These are phyloP conservation scores for Tolypocladium amazonense DNA, from an alignment of 2,329 filamentous ascomycete species.

Conservation along the genomic window DNA sequence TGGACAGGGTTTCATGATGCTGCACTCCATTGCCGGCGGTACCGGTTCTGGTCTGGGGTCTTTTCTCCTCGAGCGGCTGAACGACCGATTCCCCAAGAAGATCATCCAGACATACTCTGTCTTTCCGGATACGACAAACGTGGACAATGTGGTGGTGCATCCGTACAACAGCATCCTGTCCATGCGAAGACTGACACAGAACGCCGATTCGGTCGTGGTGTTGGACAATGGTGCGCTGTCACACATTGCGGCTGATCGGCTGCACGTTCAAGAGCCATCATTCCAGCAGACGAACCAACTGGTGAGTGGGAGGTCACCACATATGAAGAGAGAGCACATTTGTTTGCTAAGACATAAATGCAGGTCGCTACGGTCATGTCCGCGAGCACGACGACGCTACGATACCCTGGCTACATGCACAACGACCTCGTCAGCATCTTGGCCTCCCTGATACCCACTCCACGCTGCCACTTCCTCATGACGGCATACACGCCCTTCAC, in stretches of 20 bases:
- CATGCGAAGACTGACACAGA: conserved; percentile 84
- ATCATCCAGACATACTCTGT: conserved; percentile 98
- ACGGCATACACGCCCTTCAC: conserved; percentile 98
- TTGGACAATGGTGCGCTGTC: conserved; percentile 92
- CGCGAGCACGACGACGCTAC: conserved; percentile 87
- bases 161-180: conserved; percentile 95
- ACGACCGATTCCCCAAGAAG: conserved; percentile 97
- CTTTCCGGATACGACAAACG: conserved; percentile 85
- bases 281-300: conserved; percentile 98
- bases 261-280: conserved; percentile 91
- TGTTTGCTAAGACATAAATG: neutral
- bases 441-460: conserved; percentile 90
- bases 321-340: neutral
- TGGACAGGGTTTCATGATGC: conserved; percentile 81
- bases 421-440: conserved; percentile 97
- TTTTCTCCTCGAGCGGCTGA: conserved; percentile 87
- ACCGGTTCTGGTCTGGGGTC: conserved; percentile 94
- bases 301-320: conserved; percentile 30
- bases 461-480: conserved; percentile 95
- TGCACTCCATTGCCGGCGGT: conserved; percentile 95
- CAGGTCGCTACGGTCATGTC: conserved; percentile 95
- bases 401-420: conserved; percentile 99
- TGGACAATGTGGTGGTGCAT: conserved; percentile 87
- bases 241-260: conserved; percentile 83
- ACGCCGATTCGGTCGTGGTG: conserved; percentile 95